Conservation (phyloP, 75 land plant genomes). For the Chamaecyparis obtusa region DNA sequence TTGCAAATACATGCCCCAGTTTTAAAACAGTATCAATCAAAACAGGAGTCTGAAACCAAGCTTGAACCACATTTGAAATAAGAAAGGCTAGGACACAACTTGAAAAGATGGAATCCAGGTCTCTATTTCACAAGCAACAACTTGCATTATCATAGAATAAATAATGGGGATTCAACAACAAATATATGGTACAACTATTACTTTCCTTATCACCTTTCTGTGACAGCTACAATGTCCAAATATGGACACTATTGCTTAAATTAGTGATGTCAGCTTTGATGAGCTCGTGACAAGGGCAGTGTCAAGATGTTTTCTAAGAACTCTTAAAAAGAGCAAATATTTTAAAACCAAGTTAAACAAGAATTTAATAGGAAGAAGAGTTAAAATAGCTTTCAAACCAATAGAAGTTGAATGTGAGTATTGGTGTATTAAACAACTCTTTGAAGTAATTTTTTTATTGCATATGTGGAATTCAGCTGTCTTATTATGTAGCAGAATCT, state of each 20-base stretch:
- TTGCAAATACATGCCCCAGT: not conserved
- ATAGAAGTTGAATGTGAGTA: not conserved
- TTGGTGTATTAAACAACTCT: not conserved
- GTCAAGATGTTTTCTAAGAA: not conserved
- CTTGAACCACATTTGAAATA: not conserved
- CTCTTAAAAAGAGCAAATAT: not conserved
- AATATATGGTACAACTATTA: not conserved
- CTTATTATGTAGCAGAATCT: not conserved
- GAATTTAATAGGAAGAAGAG: not conserved
- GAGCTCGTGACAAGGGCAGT: not conserved
- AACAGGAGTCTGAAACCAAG: not conserved
- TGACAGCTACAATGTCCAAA: not conserved
- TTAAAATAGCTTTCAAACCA: not conserved
- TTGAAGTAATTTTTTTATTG: not conserved
- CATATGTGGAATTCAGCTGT: not conserved
- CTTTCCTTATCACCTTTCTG: not conserved
- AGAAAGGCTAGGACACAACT: not conserved
- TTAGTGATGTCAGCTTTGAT: not conserved
- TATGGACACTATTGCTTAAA: not conserved
- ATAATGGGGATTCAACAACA: not conserved
- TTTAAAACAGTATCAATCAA: not conserved
- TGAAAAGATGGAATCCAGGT: not conserved
- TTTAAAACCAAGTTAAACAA: not conserved
- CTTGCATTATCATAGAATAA: not conserved
- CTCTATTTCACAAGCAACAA: not conserved